phyloP scores from a whole-genome alignment of 129 eudicot genomes.

The Scalesia atractyloides region DNA sequence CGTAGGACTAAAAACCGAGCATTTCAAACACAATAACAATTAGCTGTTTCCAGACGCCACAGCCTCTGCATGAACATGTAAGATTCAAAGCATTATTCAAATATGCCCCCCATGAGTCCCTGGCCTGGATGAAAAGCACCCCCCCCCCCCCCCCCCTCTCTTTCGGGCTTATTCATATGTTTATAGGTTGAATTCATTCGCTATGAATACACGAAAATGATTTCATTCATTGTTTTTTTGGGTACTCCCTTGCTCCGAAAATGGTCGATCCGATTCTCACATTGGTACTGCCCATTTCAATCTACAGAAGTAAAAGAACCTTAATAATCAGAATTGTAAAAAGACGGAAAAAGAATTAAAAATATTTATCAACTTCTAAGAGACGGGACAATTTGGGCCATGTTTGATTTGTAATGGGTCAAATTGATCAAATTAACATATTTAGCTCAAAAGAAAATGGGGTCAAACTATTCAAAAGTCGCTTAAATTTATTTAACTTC shows the following conservation, averaged over 20 bases:
- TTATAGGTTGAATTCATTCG: neutral
- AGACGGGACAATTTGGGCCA: neutral
- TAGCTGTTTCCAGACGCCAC: neutral
- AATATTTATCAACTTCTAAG: neutral
- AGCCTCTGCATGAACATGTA: neutral
- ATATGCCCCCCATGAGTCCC: neutral
- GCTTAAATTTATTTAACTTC: neutral
- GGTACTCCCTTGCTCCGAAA: constrained; percentile 81
- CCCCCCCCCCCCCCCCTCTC: neutral
- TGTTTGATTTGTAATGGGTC: neutral
- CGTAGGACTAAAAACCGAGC: no score
- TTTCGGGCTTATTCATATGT: constrained; percentile 14
- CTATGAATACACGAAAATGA: neutral
- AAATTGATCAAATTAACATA: neutral
- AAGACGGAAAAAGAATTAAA: neutral
- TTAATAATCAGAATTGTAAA: neutral
- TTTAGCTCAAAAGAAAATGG: neutral
- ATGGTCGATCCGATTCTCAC: constrained; percentile 92
- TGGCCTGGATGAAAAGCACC: neutral
- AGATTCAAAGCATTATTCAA: neutral
- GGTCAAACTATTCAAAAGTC: neutral
- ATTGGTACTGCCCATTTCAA: constrained; percentile 95
- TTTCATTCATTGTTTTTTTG: constrained; percentile 49
- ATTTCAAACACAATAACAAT: neutral
- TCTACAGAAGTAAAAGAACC: constrained; percentile 40